Evolutionary conservation across 192 early-diverging fungal species (phyloP).

Genomic region (Lobosporangium transversale): DNA sequence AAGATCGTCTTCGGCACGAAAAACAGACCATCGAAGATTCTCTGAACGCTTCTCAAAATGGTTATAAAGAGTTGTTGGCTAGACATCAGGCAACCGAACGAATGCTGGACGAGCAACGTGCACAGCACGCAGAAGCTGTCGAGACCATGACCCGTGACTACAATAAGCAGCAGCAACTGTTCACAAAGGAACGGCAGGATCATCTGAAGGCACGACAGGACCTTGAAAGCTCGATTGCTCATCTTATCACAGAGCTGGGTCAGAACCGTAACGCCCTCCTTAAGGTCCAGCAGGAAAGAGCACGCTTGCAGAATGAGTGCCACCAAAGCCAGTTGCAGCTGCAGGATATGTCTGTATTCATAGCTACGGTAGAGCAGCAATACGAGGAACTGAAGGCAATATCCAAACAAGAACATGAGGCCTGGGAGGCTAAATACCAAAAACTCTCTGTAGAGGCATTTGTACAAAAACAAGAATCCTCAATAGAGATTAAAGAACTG

Average conservation of each 20-base stretch:
- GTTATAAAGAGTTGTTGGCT: background rate
- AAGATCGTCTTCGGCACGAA: slow-evolving; percentile 2
- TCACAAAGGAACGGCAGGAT: slow-evolving; percentile 16
- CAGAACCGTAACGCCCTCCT: slow-evolving; percentile 32
- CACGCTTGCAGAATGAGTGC: slow-evolving; percentile 12
- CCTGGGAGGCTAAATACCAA: slow-evolving; percentile 3
- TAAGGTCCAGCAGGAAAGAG: slow-evolving; percentile 11
- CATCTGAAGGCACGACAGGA: slow-evolving; percentile 15
- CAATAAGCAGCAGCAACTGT: slow-evolving; percentile 25
- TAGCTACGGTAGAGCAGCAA: slow-evolving; percentile 7
- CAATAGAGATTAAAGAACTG: slow-evolving; percentile 1
- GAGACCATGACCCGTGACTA: slow-evolving; percentile 19
- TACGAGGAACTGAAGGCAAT: slow-evolving; percentile 8
- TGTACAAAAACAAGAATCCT: slow-evolving; percentile 6
- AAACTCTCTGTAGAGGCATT: background rate
- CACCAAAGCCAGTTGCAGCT: slow-evolving; percentile 19
- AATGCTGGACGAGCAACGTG: slow-evolving; percentile 5
- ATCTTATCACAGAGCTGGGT: slow-evolving; percentile 23
- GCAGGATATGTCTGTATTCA: slow-evolving; percentile 4
- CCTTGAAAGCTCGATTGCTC: slow-evolving; percentile 18
- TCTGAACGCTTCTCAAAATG: background rate
- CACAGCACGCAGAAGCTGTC: slow-evolving; percentile 15
- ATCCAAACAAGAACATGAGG: slow-evolving; percentile 9
- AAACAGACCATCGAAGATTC: slow-evolving; percentile 12
- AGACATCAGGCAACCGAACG: slow-evolving; percentile 12